Base-by-base conservation (phyloP, 345 rosid species). In the Eucalyptus urophylla region DNA sequence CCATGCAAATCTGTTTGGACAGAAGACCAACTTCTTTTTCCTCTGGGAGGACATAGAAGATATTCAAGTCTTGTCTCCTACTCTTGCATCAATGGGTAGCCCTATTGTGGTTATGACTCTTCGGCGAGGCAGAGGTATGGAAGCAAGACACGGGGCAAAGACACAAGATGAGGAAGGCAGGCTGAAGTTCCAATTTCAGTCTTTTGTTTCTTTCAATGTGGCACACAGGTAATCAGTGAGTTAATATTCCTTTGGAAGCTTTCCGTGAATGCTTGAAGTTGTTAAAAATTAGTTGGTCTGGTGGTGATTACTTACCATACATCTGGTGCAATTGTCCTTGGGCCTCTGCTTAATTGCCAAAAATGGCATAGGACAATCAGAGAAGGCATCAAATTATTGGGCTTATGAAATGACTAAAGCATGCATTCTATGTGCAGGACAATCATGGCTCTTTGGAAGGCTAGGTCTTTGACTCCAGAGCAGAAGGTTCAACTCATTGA, bases 31-130 rank as follows among this genome's bases (percentile, higher is more conserved):
- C 86, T 98, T 98, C 90, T 98, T 96, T 92, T 97, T 98, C 92
- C 96, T 98, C 85, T 98, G 99, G 99, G 98, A 96, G 93, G 99
- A 97, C 92, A 95, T 96, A 45, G 99, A 96, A 88, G 98, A 95
- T 44, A 95, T 98, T 91, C 95, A 95, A 93, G 93, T 97, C 88
- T 90, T 92, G 49, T 87, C 99, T 90, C 98, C 99, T 17, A 94
- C 97, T 89, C 94, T 98, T 92, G 92, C 97, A 80, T 98, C 99
- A 49, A 97, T 98, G 98, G 99, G 99, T 86, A 97, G 98, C 92
- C 99, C 99, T 60, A 91, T 94, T 88, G 89, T 98, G 45, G 97
- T 94, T 83, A 93, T 96, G 92, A 98, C 96, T 90, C 98, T 98
- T 86, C 90, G 97, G 86, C 95, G 86, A 92, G 95, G 94, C 92